Evolutionary conservation across 73 alveolate species (phyloP), one percentile per base, ranked within the genome.

Genomic region (Paramecium bursaria): DNA sequence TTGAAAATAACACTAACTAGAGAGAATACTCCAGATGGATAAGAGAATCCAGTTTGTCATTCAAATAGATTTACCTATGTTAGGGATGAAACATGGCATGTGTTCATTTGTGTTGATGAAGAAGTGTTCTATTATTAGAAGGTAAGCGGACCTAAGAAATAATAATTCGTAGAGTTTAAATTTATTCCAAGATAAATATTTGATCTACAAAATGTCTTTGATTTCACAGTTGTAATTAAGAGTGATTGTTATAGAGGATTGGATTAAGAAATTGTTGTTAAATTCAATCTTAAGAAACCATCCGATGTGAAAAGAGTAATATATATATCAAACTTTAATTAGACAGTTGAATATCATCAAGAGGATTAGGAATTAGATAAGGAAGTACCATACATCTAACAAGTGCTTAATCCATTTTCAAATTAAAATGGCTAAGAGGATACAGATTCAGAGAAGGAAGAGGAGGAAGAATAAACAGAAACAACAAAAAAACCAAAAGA

Each of bases 61-160:
- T 67, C 82, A 39, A 67, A 67, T 67, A 67, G 44, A 67, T 67
- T 67, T 67, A 67, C 82, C 9, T 67, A 67, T 67, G 55, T 67
- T 3, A 67, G 44, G 23, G 82, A 67, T 21, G 82, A 67, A 25
- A 57, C 35, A 33, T 67, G 82, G 82, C 82, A 67, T 67, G 10
- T 67, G 6, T 39, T 67, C 3, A 33, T 67, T 4, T 39, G 50
- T 30, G 33, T 35, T 67, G 26, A 33, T 11, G 50, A 67, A 17
- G 33, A 67, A 42, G 82, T 67, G 9, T 67, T 14, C 35, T 42
- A 67, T 67, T 67, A 67, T 67, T 22, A 42, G 0, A 5, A 35
- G 17, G 33, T 67, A 47, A 67, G 44, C 10, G 82, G 82, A 6
- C 19, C 19, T 3, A 14, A 13, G 17, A 33, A 57, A 15, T 53